Base-by-base conservation (phyloP, 2,329 filamentous ascomycete genomes). In the Uncinocarpus reesii region DNA sequence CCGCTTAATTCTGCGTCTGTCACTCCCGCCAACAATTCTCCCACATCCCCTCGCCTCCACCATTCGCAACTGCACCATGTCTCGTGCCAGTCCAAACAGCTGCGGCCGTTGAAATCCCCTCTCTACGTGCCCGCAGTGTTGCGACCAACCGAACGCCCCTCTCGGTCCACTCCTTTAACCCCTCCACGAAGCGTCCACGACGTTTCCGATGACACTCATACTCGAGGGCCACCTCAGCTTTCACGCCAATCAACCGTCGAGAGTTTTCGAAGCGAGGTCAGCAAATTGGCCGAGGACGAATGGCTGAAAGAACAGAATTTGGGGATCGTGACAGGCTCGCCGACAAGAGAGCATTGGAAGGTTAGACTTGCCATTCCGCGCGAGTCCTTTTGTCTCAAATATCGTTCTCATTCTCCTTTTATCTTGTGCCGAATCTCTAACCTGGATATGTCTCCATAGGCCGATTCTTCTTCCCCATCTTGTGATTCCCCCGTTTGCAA, bases 301-400 rank as follows among this genome's bases (percentile, higher is more conserved):
- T 75, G 71, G 68, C 67, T 71, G 58, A 71, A 73, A 51, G 68
- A 69, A 42, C 68, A 71, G 50, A 71, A 75, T 34, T 63, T 78
- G 42, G 76, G 76, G 18, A 68, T 73, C 37, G 74, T 80, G 3
- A 76, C 75, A 11, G 79, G 79, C 4, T 68, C 71, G 15, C 79
- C 79, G 3, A 81, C 77, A 5, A 71, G 74, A 51, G 77, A 79
- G 50, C 79, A 82, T 63, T 83, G 79, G 79, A 80, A 82, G 72
- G 76, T 78, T 67, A 62, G 73, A 71, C n/a, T n/a, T n/a, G n/a
- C n/a, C n/a, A n/a, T n/a, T n/a, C n/a, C n/a, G n/a, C n/a, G n/a
- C n/a, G n/a, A n/a, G n/a, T n/a, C n/a, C n/a, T n/a, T n/a, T n/a
- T n/a, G n/a, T n/a, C n/a, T n/a, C n/a, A n/a, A n/a, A n/a, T n/a